Evolutionary conservation across 192 early-diverging fungal genomes (phyloP).

Genomic region (Gonapodya prolifera): DNA sequence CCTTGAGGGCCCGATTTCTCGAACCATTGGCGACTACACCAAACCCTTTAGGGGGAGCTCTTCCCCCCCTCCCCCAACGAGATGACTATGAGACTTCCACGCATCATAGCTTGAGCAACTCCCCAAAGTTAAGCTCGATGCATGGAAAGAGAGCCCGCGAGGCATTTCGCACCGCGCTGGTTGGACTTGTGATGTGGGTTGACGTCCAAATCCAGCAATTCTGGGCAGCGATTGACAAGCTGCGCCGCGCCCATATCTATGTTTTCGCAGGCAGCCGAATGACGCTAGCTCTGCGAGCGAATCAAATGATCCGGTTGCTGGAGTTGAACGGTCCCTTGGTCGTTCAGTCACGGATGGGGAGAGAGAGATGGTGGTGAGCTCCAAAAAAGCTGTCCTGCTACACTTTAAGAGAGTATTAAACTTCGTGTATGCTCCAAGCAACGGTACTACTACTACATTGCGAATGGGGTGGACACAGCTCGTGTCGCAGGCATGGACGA

Average conservation of each 20-base stretch:
- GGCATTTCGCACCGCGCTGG: slow-evolving; percentile 38
- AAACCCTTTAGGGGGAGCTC: background rate
- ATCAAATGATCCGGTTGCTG: slow-evolving; percentile 6
- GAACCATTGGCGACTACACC: background rate
- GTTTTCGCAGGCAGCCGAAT: slow-evolving; percentile 25
- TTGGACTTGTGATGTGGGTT: slow-evolving; percentile 44
- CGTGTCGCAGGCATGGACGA: slow-evolving; percentile 52
- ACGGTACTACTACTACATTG: slow-evolving; percentile 54
- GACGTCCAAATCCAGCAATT: slow-evolving; percentile 2
- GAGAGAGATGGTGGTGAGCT: slow-evolving; percentile 26
- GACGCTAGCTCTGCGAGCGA: slow-evolving; percentile 9
- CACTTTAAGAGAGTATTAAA: background rate
- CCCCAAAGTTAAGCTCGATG: too few species aligned
- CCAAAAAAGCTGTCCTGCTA: background rate
- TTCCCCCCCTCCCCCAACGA: background rate
- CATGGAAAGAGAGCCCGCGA: slow-evolving; percentile 34
- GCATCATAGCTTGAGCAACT: too few species aligned
- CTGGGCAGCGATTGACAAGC: too few species aligned
- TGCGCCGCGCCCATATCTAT: too few species aligned
- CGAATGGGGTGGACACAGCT: slow-evolving; percentile 47
- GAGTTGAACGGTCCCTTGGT: slow-evolving; percentile 3
- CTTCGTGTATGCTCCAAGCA: slow-evolving; percentile 25
- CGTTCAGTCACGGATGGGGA: slow-evolving; percentile 16
- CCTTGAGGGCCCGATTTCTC: background rate
- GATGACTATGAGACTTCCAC: background rate